These are phyloP conservation scores for Amylostereum areolatum DNA, from an alignment of 1,284 basidiomycete genomes.

Conservation along the genomic window DNA sequence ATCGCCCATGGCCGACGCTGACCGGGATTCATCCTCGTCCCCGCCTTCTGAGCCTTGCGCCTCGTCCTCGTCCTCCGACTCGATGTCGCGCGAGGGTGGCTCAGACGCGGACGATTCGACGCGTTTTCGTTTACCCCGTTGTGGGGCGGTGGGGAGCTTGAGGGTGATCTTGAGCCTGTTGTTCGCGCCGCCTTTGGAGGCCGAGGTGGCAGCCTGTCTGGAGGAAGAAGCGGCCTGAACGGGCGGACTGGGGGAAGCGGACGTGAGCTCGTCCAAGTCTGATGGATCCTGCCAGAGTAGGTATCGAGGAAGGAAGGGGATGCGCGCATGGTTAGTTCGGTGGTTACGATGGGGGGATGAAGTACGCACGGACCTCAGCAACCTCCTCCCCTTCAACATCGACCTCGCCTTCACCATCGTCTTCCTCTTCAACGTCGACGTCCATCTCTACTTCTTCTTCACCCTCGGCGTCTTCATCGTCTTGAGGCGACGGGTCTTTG, in stretches of 20 bases:
- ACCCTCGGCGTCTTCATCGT: slow-evolving; percentile 23
- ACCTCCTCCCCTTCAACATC: slow-evolving; percentile 18
- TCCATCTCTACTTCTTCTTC: slow-evolving; percentile 4
- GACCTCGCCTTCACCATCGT: neutral
- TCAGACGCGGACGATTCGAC: neutral
- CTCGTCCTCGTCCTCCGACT: slow-evolving; percentile 46
- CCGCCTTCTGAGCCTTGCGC: slow-evolving; percentile 23
- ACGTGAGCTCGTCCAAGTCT: slow-evolving; percentile 30
- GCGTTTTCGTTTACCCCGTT: neutral
- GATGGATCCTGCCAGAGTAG: slow-evolving; percentile 15
- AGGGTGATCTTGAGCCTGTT: slow-evolving; percentile 59
- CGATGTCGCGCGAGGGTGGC: slow-evolving; percentile 34
- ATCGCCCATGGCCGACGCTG: slow-evolving; percentile 19
- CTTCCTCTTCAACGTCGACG: slow-evolving; percentile 5
- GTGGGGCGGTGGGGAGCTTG: slow-evolving; percentile 40
- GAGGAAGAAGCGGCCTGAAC: neutral
- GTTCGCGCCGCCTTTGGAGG: slow-evolving; percentile 6
- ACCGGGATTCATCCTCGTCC: slow-evolving; percentile 22
- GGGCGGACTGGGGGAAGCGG: slow-evolving; percentile 17
- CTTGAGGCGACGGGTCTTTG: slow-evolving; percentile 3
- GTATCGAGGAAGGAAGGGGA: neutral
- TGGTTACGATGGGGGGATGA: too few species aligned
- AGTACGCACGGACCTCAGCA: too few species aligned
- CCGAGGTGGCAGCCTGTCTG: too few species aligned
- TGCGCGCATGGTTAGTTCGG: too few species aligned